Percentiles rank a stretch among this genome's conserved stretches.
phyloP scores from a whole-genome alignment of 768 basidiomycete genomes.

The Leucogyrophana mollusca region DNA sequence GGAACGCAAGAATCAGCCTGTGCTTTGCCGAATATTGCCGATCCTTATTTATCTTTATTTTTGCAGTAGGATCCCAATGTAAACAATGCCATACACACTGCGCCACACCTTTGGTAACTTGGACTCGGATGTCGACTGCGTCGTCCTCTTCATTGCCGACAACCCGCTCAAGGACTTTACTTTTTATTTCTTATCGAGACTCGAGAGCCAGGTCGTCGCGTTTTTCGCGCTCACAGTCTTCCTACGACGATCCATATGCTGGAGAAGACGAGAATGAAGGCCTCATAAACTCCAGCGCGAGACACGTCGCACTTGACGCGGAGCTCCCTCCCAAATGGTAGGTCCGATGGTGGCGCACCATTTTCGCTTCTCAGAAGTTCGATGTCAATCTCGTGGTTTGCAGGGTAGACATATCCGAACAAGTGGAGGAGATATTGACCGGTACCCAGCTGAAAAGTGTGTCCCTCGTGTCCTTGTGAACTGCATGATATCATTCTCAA shows the following conservation, averaged over 20 bases:
- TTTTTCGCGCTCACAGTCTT: constrained; percentile 37
- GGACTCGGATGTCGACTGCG: constrained; percentile 31
- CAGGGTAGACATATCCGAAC: constrained; percentile 92
- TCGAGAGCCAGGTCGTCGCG: constrained; percentile 51
- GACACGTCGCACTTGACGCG: constrained; percentile 53
- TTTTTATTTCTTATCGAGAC: constrained; percentile 93
- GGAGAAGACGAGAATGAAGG: constrained; percentile 58
- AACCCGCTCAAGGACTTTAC: constrained; percentile 84
- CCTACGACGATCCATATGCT: constrained; percentile 48
- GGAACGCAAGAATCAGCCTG: background rate
- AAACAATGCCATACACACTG: constrained; percentile 21
- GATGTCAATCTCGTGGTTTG: constrained; percentile 15
- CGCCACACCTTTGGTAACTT: constrained; percentile 11
- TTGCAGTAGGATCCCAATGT: constrained; percentile 8
- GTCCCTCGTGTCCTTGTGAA: constrained; percentile 26
- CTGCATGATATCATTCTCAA: constrained; percentile 9
- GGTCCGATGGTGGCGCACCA: background rate
- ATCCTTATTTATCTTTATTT: constrained; percentile 21
- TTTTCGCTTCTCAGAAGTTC: constrained; percentile 1
- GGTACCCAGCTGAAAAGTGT: constrained; percentile 76
- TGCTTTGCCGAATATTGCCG: constrained; percentile 1
- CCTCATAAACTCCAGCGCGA: constrained; percentile 46
- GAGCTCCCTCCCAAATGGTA: constrained; percentile 88
- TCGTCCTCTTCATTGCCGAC: constrained; percentile 40
- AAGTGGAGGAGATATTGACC: constrained; percentile 78